phyloP scores from a whole-genome alignment of 2,329 filamentous ascomycete genomes.

The Madurella fahalii region DNA sequence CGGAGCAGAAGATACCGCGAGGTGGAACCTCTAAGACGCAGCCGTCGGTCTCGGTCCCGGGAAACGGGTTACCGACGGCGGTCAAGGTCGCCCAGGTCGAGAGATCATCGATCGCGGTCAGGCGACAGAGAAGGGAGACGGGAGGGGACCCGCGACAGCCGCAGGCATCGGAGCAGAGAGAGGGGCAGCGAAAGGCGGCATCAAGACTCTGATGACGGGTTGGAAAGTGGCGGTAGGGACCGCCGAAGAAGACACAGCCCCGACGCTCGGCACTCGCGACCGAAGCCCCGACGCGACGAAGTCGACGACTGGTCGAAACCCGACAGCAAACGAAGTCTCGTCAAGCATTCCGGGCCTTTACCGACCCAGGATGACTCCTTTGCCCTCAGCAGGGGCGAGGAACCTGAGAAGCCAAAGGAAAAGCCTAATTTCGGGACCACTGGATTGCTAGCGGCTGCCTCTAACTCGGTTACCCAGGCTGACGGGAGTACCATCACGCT shows the following conservation, averaged over 20 bases:
- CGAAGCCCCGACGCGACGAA: background rate
- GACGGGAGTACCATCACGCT: slow-evolving; percentile 73
- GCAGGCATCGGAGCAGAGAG: slow-evolving; percentile 9
- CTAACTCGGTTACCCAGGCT: slow-evolving; percentile 69
- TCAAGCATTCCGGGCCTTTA: slow-evolving; percentile 46
- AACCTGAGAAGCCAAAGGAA: slow-evolving; percentile 63
- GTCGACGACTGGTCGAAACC: background rate
- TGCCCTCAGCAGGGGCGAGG: slow-evolving; percentile 49
- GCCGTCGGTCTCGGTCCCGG: slow-evolving; percentile 18
- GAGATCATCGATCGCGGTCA: slow-evolving; percentile 20
- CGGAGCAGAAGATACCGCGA: slow-evolving; percentile 15
- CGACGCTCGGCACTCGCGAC: slow-evolving; percentile 3
- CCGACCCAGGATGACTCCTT: slow-evolving; percentile 59
- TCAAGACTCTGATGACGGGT: slow-evolving; percentile 9
- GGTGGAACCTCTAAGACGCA: slow-evolving; percentile 12
- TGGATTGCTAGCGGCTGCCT: slow-evolving; percentile 79
- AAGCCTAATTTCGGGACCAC: slow-evolving; percentile 82
- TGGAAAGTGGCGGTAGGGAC: slow-evolving; percentile 5
- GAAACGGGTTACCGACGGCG: slow-evolving; percentile 19
- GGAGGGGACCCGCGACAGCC: slow-evolving; percentile 15
- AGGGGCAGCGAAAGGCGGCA: slow-evolving; percentile 9
- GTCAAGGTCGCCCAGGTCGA: slow-evolving; percentile 22
- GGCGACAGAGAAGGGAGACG: slow-evolving; percentile 15
- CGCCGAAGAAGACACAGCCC: slow-evolving; percentile 12
- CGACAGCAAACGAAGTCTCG: slow-evolving; percentile 15